Evolutionary conservation across 2,329 filamentous ascomycete species (phyloP).

Genomic region (Aspergillus aculeatinus): DNA sequence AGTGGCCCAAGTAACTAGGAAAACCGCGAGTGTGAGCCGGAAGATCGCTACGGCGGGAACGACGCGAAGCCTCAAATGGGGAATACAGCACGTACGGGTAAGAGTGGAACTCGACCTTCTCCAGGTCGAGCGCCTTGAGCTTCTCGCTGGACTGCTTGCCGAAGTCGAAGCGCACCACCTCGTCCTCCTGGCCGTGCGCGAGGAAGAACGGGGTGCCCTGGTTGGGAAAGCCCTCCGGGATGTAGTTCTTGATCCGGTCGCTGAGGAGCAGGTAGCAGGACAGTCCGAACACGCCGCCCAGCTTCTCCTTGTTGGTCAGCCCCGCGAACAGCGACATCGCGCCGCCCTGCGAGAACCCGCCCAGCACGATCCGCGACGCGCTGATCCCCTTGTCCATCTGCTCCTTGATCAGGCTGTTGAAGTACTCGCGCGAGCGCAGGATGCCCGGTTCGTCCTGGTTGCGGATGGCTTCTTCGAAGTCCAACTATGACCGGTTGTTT

Average conservation of each 20-base stretch:
- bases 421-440: conserved; percentile 67
- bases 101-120: conserved; percentile 68
- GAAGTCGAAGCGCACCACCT: conserved; percentile 67
- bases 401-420: conserved; percentile 74
- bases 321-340: conserved; percentile 82
- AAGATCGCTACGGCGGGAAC: not conserved
- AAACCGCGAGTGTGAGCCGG: conserved; percentile 10
- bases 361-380: conserved; percentile 78
- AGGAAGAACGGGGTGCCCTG: conserved; percentile 81
- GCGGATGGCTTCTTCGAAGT: conserved; percentile 42
- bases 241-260: conserved; percentile 60
- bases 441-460: conserved; percentile 66
- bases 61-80: not conserved
- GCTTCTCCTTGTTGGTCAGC: conserved; percentile 68
- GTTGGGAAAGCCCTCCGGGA: conserved; percentile 59
- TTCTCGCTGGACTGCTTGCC: conserved; percentile 66
- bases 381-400: conserved; percentile 81
- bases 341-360: conserved; percentile 68
- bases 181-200: conserved; percentile 80
- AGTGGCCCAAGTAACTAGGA: conserved; percentile 68
- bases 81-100: conserved; percentile 60
- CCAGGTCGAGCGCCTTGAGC: conserved; percentile 68
- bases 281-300: conserved; percentile 85
- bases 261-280: conserved; percentile 77
- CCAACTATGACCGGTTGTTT: conserved; percentile 28